Evolutionary conservation across 257 asterid genomes (phyloP).

Genomic region (Marsdenia floribunda): DNA sequence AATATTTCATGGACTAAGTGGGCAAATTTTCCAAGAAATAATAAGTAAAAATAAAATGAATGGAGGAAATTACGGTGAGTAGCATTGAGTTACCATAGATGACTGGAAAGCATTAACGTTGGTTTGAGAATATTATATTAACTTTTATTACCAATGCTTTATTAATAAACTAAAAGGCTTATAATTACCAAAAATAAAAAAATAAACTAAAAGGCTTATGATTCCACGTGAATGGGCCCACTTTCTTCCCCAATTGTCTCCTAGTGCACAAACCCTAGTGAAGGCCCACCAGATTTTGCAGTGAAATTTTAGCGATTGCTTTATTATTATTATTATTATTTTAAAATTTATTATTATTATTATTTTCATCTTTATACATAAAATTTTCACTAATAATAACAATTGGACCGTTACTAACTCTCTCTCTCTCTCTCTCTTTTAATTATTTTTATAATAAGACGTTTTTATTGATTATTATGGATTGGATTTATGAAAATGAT

Average conservation of each 20-base stretch:
- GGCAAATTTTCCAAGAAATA: too few relatives aligned
- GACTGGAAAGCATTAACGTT: neutral
- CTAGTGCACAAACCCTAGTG: constrained; percentile 22
- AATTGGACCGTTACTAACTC: neutral
- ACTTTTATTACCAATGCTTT: constrained; percentile 25
- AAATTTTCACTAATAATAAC: neutral
- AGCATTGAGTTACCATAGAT: neutral
- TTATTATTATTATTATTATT: constrained; percentile 17
- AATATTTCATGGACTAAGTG: too few relatives aligned
- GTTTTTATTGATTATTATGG: too few relatives aligned
- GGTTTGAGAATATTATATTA: neutral
- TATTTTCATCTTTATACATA: constrained; percentile 8
- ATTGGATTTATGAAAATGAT: too few relatives aligned
- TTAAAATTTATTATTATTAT: constrained; percentile 16
- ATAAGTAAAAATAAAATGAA: too few relatives aligned
- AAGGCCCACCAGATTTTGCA: constrained; percentile 35
- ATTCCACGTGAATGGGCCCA: constrained; percentile 59
- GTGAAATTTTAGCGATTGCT: constrained; percentile 31
- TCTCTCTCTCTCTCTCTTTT: too few relatives aligned
- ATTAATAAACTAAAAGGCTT: constrained; percentile 27
- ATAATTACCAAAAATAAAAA: too few relatives aligned
- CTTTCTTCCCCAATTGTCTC: constrained; percentile 37
- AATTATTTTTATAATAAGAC: too few relatives aligned
- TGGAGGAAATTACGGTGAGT: too few relatives aligned
- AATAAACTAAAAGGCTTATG: constrained; percentile 29